Base-by-base conservation (phyloP, 2,329 filamentous ascomycete species). In the Claviceps humidiphila region DNA sequence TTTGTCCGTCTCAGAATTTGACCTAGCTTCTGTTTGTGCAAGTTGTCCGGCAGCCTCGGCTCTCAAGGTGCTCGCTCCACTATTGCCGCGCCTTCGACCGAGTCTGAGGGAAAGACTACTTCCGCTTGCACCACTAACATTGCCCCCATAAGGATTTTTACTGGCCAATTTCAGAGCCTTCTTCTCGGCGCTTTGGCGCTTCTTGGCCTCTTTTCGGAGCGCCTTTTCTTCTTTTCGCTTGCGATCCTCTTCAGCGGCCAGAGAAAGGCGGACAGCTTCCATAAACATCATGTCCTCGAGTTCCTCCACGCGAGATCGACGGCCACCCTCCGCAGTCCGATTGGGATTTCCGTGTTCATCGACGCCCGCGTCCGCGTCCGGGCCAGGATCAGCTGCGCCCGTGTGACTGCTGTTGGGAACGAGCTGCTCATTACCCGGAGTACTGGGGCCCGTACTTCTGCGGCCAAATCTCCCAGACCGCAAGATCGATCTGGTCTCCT, bases 261-360 rank as follows among this genome's bases (percentile, higher is more conserved):
- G 73, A 47, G 89, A 95, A 34, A 95, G 68, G 41, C 93, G 78
- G 47, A 98, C 94, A 0, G 93, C 93, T 66, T 98, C 93, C 76
- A 93, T 89, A 74, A 97, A 89, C 93, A 98, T 98, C 74, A 98
- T 87, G 48, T 95, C 91, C 65, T 98, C 93, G 0, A 97, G 76
- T 59, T 97, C 90, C 22, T 94, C 88, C 63, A 94, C 81, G 34
- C 88, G 77, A 52, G 64, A 65, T 46, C 74, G 67, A 54, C 73
- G 61, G 52, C 60, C 60, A 14, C 59, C 59, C 9, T 59, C 58
- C 2, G 57, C 49, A 40, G 54, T 57, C 2, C 61, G 48, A 9
- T 22, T 50, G 0, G 59, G 55, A 16, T 60, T 57, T 4, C 54
- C 56, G 39, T 59, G 55, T 34, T 60, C 61, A 9, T 53, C 55